Base-by-base conservation (phyloP, 805 yeast species). In the Starmerella kuoi region DNA sequence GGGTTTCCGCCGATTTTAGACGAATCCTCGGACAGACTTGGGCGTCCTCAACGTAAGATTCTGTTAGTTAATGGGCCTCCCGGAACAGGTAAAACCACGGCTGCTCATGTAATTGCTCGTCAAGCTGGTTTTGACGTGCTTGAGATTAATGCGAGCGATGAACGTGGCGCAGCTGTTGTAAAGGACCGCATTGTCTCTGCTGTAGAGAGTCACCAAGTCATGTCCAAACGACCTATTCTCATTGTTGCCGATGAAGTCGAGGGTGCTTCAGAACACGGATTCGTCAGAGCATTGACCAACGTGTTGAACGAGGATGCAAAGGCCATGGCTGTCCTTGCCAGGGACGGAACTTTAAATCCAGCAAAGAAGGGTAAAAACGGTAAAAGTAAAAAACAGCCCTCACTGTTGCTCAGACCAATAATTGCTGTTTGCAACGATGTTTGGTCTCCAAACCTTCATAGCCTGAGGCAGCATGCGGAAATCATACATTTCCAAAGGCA, bases 391-490 rank as follows among this genome's bases (percentile, higher is more conserved):
- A 23, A 21, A 15, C 35, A 36, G 20, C 32, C 36, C 25, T 4
- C 18, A 11, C 44, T 44, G 11, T 36, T 91, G 33, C 66, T 69
- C 52, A 69, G 97, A 50, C 97, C 97, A 1, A 84, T 91, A 17
- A 83, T 88, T 41, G 87, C 94, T 32, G 74, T 91, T 42, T 93
- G 96, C 58, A 91, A 88, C 56, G 94, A 91, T 55, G 68, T 82
- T 1, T 86, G 82, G 58, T 72, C 83, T 0, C 73, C 77, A 2
- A 74, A 82, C 1, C 65, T 88, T 61, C 93, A 84, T 40, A 76
- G 74, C 43, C 64, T 88, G 46, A 73, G 88, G 47, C 79, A 79
- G 0, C 62, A 69, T 45, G 75, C 88, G 48, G 95, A 88, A 53
- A 66, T 82, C 5, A 66, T 88, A 2, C 59, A 72, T 5, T 80